Conservation (phyloP, 306 rosid species). For the Castanea mollissima region DNA sequence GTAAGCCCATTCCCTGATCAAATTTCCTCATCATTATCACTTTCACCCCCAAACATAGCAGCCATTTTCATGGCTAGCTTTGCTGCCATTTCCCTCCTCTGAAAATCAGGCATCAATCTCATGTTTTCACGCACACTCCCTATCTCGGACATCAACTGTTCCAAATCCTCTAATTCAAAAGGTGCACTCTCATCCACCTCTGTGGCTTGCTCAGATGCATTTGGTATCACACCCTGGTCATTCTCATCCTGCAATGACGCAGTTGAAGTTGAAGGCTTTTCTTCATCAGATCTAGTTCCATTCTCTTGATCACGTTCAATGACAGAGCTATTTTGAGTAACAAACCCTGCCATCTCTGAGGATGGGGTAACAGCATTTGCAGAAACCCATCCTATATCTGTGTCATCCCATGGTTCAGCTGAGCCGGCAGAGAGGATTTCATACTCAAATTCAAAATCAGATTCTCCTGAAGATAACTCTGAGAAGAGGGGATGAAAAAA, state of each 20-base stretch:
- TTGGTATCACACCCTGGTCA: constrained; percentile 20
- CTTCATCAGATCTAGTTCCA: constrained; percentile 30
- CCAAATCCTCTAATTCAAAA: constrained; percentile 75
- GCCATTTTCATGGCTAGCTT: constrained; percentile 88
- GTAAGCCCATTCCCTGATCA: constrained; percentile 9
- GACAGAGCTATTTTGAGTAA: constrained; percentile 23
- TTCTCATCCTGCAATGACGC: constrained; percentile 28
- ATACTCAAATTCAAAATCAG: constrained; percentile 77
- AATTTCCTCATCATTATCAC: constrained; percentile 64
- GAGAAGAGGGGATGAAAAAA: constrained; percentile 24
- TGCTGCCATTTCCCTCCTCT: constrained; percentile 86
- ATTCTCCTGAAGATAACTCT: constrained; percentile 85
- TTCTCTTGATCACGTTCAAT: constrained; percentile 18
- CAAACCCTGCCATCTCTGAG: constrained; percentile 32
- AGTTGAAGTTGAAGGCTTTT: constrained; percentile 40
- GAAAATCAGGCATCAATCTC: constrained; percentile 93
- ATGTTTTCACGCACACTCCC: constrained; percentile 71
- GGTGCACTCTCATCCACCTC: constrained; percentile 26
- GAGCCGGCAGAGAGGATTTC: constrained; percentile 69
- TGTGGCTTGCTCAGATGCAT: constrained; percentile 31
- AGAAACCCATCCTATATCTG: constrained; percentile 58
- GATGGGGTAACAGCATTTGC: constrained; percentile 32
- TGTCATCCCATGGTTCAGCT: constrained; percentile 72
- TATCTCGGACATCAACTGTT: constrained; percentile 83
- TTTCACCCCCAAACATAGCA: constrained; percentile 68